A percentile compares a stretch with the other conserved stretches of the same genome.
These are phyloP conservation scores for Peronosclerospora sorghi DNA, from an alignment of 352 stramenopile species.

Conservation along the genomic window DNA sequence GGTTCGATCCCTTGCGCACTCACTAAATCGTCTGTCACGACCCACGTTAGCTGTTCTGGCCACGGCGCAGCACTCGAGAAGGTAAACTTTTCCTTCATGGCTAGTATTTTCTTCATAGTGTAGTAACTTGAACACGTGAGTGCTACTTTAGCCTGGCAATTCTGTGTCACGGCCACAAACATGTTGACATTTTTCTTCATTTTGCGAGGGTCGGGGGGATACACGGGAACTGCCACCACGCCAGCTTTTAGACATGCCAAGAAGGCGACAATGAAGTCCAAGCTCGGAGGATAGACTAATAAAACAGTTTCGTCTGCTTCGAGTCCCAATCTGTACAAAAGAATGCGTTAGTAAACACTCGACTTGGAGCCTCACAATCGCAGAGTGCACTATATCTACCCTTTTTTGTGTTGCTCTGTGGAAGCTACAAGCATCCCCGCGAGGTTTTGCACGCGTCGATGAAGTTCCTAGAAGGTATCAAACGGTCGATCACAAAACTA, in stretches of 20 bases:
- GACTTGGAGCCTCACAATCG: too few species aligned
- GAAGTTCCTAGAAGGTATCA: constrained; percentile 37
- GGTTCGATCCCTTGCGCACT: constrained; percentile 32
- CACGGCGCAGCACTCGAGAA: constrained; percentile 51
- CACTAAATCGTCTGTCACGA: constrained; percentile 73
- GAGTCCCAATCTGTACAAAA: constrained; percentile 44
- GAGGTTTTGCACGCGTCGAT: constrained; percentile 55
- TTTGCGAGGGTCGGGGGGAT: constrained; percentile 86
- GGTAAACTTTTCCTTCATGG: constrained; percentile 74
- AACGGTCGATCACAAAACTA: constrained; percentile 3
- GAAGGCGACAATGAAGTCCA: constrained; percentile 98
- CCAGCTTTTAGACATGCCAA: constrained; percentile 90
- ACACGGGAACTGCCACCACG: constrained; percentile 90
- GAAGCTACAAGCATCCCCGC: constrained; percentile 46
- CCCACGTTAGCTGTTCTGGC: constrained; percentile 85
- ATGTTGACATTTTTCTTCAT: constrained; percentile 93
- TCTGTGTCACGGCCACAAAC: constrained; percentile 91
- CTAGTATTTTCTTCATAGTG: constrained; percentile 88
- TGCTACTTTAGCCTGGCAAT: constrained; percentile 83
- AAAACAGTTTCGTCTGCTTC: constrained; percentile 78
- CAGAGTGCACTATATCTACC: too few species aligned
- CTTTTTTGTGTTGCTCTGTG: constrained; percentile 44
- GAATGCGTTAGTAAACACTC: too few species aligned
- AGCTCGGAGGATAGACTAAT: constrained; percentile 94
- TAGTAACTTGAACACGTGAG: constrained; percentile 92